A percentile compares a stretch with the other conserved stretches of the same genome.
phyloP scores from a whole-genome alignment of 2,329 filamentous ascomycete species.

The Fusarium sp. region DNA sequence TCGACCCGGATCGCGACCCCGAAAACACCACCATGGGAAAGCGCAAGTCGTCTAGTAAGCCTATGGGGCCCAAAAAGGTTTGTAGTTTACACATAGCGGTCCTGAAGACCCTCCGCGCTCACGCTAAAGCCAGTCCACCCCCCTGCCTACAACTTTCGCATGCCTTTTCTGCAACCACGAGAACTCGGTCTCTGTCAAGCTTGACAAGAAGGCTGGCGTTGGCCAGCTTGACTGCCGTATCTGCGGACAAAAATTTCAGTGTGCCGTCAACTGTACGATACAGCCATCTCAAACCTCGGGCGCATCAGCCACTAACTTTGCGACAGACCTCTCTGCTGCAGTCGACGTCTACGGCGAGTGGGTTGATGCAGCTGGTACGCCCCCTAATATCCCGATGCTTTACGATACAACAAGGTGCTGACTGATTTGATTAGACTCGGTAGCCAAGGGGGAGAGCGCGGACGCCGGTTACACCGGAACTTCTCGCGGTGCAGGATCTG shows the following conservation, averaged over 20 bases:
- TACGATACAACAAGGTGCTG: constrained; percentile 10
- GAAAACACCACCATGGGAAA: constrained; percentile 75
- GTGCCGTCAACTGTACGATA: constrained; percentile 85
- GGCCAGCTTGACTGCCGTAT: constrained; percentile 90
- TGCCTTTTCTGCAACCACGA: constrained; percentile 99
- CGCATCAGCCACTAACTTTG: constrained; percentile 31
- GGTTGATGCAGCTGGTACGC: constrained; percentile 84
- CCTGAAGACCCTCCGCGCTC: constrained; percentile 4
- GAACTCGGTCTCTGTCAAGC: constrained; percentile 87
- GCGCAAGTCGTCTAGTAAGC: constrained; percentile 92
- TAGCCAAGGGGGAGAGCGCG: constrained; percentile 60
- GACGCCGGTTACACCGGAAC: constrained; percentile 46
- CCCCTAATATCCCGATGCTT: constrained; percentile 1
- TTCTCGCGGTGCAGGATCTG: constrained; percentile 39
- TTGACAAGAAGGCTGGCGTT: constrained; percentile 92
- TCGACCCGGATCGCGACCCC: constrained; percentile 26
- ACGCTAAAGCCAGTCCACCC: constrained; percentile 67
- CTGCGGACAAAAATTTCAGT: constrained; percentile 94
- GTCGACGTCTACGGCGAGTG: constrained; percentile 98
- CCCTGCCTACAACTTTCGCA: constrained; percentile 85
- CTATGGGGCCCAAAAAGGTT: constrained; percentile 85
- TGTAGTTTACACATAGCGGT: constrained; percentile 29
- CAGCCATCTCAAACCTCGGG: background rate
- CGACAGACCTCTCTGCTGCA: constrained; percentile 82
- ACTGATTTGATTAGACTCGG: constrained; percentile 55